A percentile compares a stretch with the other conserved stretches of the same genome.
Conservation (phyloP, 2,329 filamentous ascomycete species). For the Aureobasidium musti region DNA sequence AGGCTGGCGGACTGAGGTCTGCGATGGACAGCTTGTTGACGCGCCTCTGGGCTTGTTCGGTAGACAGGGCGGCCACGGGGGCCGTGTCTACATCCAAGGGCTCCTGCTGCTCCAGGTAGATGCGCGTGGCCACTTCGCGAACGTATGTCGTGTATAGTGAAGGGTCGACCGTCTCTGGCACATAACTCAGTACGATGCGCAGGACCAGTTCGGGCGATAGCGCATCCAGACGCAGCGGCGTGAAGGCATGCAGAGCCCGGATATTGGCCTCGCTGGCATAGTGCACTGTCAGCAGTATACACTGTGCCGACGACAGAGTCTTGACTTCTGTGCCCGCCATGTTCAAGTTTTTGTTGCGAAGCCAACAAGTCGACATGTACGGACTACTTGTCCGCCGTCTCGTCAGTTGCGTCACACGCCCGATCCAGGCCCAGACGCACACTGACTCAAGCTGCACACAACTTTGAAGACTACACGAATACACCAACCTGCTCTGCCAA, state of each 20-base stretch:
- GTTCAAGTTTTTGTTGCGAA: background rate
- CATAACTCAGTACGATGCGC: slow-evolving; percentile 72
- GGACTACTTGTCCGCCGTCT: slow-evolving; percentile 1
- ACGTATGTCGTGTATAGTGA: slow-evolving; percentile 64
- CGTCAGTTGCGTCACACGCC: background rate
- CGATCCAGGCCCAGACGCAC: background rate
- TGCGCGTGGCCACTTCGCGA: slow-evolving; percentile 56
- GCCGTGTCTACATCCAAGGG: slow-evolving; percentile 56
- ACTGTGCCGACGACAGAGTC: slow-evolving; percentile 64
- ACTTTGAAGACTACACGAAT: background rate
- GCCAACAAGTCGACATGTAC: background rate
- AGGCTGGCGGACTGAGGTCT: slow-evolving; percentile 56
- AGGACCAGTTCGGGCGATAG: slow-evolving; percentile 67
- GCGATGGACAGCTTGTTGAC: slow-evolving; percentile 64
- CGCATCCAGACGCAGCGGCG: slow-evolving; percentile 57
- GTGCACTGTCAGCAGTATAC: slow-evolving; percentile 71
- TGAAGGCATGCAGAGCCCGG: slow-evolving; percentile 61
- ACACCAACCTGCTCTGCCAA: background rate
- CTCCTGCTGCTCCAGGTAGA: slow-evolving; percentile 48
- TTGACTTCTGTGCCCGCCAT: slow-evolving; percentile 32
- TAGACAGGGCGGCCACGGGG: slow-evolving; percentile 59
- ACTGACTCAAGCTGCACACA: background rate
- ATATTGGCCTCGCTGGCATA: slow-evolving; percentile 68
- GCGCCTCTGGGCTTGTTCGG: slow-evolving; percentile 65
- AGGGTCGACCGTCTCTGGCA: slow-evolving; percentile 70